A percentile compares a stretch with the other conserved stretches of the same genome.
Conservation (phyloP, 306 rosid genomes). For the Herpetospermum pedunculosum region DNA sequence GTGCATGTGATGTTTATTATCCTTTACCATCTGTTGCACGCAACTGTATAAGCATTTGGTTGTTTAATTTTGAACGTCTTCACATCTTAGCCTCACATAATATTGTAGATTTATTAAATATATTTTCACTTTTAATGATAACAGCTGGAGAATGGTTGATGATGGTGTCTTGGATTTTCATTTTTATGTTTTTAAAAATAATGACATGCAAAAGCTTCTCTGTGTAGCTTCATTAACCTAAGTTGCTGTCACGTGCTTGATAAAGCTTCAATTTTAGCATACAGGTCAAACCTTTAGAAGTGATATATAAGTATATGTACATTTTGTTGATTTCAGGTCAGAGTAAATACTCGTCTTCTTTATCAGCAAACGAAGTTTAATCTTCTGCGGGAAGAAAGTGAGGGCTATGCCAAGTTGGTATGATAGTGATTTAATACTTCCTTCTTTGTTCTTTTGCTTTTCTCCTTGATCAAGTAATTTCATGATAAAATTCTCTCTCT, state of each 20-base stretch:
- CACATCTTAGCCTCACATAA: neutral
- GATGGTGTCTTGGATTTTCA: neutral
- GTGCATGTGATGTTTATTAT: neutral
- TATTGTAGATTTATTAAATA: neutral
- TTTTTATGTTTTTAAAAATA: neutral
- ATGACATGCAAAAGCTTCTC: neutral
- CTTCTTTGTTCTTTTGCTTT: neutral
- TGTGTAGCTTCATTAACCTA: neutral
- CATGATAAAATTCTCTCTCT: neutral
- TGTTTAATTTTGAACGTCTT: neutral
- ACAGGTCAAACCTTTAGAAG: neutral
- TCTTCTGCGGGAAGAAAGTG: conserved; percentile 98
- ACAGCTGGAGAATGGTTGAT: neutral
- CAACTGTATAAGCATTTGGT: neutral
- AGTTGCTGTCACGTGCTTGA: neutral
- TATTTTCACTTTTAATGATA: neutral
- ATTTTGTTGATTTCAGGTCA: conserved; percentile 53
- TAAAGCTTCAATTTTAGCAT: neutral
- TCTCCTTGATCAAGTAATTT: neutral
- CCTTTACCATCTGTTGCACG: neutral
- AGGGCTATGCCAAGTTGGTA: conserved; percentile 99
- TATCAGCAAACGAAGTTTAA: conserved; percentile 98
- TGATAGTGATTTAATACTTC: conserved; percentile 5
- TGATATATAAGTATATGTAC: conserved; percentile 16
- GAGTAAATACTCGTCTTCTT: conserved; percentile 94